These are phyloP conservation scores for Ophiostoma montium DNA, from an alignment of 2,329 filamentous ascomycete genomes.

Conservation along the genomic window DNA sequence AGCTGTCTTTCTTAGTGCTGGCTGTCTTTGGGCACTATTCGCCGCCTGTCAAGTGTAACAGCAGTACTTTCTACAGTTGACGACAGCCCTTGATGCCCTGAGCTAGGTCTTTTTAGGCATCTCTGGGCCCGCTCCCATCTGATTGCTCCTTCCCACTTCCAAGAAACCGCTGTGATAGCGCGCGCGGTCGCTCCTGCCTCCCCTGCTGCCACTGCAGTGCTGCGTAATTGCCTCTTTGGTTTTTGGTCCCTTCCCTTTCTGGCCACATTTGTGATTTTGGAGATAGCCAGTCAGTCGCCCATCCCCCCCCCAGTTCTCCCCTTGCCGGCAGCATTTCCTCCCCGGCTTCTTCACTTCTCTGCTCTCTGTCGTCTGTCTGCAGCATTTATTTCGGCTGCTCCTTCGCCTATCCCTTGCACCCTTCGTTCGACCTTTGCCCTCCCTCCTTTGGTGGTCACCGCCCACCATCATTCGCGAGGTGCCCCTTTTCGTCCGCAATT, in stretches of 20 bases:
- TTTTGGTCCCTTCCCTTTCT: constrained; percentile 2
- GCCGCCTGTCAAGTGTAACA: not conserved
- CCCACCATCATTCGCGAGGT: not conserved
- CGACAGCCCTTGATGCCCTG: constrained; percentile 5
- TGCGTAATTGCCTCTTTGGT: not conserved
- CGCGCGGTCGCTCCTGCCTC: constrained; percentile 1
- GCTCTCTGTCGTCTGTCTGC: not conserved
- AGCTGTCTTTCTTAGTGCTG: too few species aligned
- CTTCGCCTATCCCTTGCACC: too few species aligned
- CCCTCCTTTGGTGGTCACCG: not conserved
- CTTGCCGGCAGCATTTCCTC: not conserved
- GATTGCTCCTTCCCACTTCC: not conserved
- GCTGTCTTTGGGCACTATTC: not conserved
- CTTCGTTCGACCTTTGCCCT: too few species aligned
- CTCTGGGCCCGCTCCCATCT: not conserved
- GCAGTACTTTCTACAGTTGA: not conserved
- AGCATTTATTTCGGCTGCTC: not conserved
- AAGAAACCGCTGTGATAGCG: not conserved
- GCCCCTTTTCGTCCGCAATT: not conserved
- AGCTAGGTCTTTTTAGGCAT: constrained; percentile 2
- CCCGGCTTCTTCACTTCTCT: not conserved
- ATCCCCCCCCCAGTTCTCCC: not conserved
- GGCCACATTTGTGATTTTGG: not conserved
- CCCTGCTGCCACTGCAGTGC: not conserved
- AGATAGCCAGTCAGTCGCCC: not conserved